Evolutionary conservation across 108 stramenopile genomes (phyloP).

Genomic region (Cyclotella distinguenda): DNA sequence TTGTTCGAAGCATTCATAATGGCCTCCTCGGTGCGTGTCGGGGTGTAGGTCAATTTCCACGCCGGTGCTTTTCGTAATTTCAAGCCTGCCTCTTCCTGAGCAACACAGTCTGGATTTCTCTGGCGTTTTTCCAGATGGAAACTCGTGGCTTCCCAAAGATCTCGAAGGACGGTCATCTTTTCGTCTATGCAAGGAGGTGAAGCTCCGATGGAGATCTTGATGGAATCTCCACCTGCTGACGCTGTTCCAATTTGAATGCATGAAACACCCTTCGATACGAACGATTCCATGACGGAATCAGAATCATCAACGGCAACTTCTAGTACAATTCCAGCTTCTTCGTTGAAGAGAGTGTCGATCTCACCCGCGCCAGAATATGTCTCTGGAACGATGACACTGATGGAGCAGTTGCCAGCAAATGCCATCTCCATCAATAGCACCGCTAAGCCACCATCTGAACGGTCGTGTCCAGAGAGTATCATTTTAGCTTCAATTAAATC

Average conservation of each 20-base stretch:
- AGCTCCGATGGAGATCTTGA: slow-evolving; percentile 85
- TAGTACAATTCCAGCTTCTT: slow-evolving; percentile 95
- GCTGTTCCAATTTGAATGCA: slow-evolving; percentile 81
- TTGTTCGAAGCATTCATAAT: slow-evolving; percentile 66
- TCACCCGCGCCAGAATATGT: slow-evolving; percentile 57
- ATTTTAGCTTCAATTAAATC: slow-evolving; percentile 73
- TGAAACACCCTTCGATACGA: slow-evolving; percentile 66
- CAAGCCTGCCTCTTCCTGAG: slow-evolving; percentile 86
- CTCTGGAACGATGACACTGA: slow-evolving; percentile 82
- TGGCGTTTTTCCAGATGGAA: slow-evolving; percentile 95
- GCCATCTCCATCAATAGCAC: slow-evolving; percentile 97
- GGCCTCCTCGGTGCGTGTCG: slow-evolving; percentile 61
- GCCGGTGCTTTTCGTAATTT: slow-evolving; percentile 77
- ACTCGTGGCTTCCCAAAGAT: slow-evolving; percentile 98
- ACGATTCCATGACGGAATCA: slow-evolving; percentile 67
- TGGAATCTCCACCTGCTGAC: slow-evolving; percentile 64
- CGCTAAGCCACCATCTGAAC: slow-evolving; percentile 94
- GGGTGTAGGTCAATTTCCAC: slow-evolving; percentile 85
- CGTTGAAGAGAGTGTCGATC: slow-evolving; percentile 89
- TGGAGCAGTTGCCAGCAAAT: slow-evolving; percentile 95
- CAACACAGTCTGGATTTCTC: slow-evolving; percentile 91
- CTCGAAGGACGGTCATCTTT: slow-evolving; percentile 89
- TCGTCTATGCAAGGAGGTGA: slow-evolving; percentile 68
- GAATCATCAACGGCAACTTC: slow-evolving; percentile 71
- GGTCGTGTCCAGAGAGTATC: slow-evolving; percentile 94